Evolutionary conservation across 2,329 filamentous ascomycete species (phyloP).

Genomic region (Trichoderma oligosporum): DNA sequence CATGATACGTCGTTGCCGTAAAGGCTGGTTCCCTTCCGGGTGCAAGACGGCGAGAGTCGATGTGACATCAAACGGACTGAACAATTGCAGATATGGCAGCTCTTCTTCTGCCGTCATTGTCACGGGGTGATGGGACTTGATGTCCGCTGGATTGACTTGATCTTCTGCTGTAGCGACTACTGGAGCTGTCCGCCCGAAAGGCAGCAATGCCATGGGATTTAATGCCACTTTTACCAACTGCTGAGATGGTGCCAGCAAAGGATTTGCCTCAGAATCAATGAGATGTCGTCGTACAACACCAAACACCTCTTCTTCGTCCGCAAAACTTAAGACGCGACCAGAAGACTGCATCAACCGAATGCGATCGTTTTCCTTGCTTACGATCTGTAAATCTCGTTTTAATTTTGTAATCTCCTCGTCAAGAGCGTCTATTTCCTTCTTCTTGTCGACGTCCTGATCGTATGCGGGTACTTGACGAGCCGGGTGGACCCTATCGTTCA

Average conservation of each 20-base stretch:
- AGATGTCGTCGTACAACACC: slow-evolving; percentile 40
- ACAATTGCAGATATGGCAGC: slow-evolving; percentile 65
- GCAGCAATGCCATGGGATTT: slow-evolving; percentile 50
- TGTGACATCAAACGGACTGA: slow-evolving; percentile 63
- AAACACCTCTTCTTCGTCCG: slow-evolving; percentile 39
- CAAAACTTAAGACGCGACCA: slow-evolving; percentile 34
- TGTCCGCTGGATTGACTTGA: slow-evolving; percentile 38
- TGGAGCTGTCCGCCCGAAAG: slow-evolving; percentile 42
- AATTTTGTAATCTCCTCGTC: slow-evolving; percentile 53
- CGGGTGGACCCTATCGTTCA: slow-evolving; percentile 29
- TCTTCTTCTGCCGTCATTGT: slow-evolving; percentile 61
- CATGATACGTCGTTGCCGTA: slow-evolving; percentile 55
- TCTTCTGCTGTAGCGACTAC: slow-evolving; percentile 27
- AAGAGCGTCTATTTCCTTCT: slow-evolving; percentile 50
- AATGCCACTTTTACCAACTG: slow-evolving; percentile 47
- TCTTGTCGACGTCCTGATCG: slow-evolving; percentile 48
- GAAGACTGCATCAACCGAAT: slow-evolving; percentile 42
- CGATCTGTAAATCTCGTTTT: slow-evolving; percentile 55
- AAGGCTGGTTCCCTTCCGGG: slow-evolving; percentile 29
- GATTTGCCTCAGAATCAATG: slow-evolving; percentile 34
- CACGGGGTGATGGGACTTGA: slow-evolving; percentile 61
- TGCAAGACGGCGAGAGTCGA: slow-evolving; percentile 50
- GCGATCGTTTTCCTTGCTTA: slow-evolving; percentile 56
- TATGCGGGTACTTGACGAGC: slow-evolving; percentile 41
- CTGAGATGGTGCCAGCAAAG: slow-evolving; percentile 32